Percentiles rank a stretch among this genome's conserved stretches.
Conservation (phyloP, 352 stramenopile genomes). For the Phytopythium sindhum region DNA sequence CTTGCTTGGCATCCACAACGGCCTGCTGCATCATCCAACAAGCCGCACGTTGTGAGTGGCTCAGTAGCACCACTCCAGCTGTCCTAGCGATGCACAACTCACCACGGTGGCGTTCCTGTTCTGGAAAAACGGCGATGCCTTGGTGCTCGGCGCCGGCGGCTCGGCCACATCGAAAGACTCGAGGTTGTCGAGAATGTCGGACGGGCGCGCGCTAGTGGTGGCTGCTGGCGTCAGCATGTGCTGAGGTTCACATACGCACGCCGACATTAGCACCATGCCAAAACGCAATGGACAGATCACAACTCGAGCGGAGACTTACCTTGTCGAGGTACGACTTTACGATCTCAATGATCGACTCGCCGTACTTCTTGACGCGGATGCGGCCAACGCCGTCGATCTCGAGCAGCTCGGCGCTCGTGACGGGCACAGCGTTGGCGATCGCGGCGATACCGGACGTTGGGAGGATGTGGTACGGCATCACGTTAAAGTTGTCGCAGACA, state of each 20-base stretch:
- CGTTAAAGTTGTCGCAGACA: slow-evolving; percentile 81
- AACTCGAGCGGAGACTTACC: slow-evolving; percentile 34
- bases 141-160: slow-evolving; percentile 9
- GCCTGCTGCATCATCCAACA: neutral
- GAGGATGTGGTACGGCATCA: slow-evolving; percentile 88
- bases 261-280: neutral
- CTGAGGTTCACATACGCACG: slow-evolving; percentile 20
- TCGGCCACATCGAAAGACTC: slow-evolving; percentile 25
- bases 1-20: slow-evolving; percentile 10
- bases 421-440: slow-evolving; percentile 75
- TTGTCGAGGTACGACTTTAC: slow-evolving; percentile 77
- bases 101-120: slow-evolving; percentile 15
- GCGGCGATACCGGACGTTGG: slow-evolving; percentile 73
- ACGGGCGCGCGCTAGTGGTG: slow-evolving; percentile 10
- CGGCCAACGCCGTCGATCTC: slow-evolving; percentile 81
- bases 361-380: slow-evolving; percentile 86
- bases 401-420: slow-evolving; percentile 70
- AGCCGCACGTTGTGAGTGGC: neutral
- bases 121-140: slow-evolving; percentile 52
- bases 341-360: slow-evolving; percentile 79
- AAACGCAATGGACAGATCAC: neutral
- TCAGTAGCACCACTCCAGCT: neutral
- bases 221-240: slow-evolving; percentile 60
- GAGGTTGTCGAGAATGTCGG: slow-evolving; percentile 23
- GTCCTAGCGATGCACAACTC: neutral